A percentile compares a stretch with the other conserved stretches of the same genome.
These are phyloP conservation scores for Hypoxylon intermedium DNA, from an alignment of 495 filamentous ascomycete genomes.

Conservation along the genomic window DNA sequence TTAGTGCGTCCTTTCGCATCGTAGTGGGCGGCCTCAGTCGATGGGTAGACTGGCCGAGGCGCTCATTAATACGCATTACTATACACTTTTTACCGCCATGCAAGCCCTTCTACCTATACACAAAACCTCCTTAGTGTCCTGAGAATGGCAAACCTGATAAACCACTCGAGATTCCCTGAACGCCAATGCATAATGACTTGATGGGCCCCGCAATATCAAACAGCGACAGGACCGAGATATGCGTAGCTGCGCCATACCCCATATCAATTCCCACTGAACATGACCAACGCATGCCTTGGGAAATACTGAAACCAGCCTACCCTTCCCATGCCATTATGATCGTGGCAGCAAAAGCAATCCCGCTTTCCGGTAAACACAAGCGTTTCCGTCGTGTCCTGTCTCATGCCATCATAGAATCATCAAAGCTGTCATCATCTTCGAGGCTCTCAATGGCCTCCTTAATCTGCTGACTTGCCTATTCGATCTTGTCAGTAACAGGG, in stretches of 20 bases:
- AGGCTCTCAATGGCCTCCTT: slow-evolving; percentile 91
- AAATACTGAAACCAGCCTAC: slow-evolving; percentile 20
- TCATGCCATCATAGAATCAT: slow-evolving; percentile 66
- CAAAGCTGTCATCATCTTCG: slow-evolving; percentile 83
- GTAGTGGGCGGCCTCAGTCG: slow-evolving; percentile 2
- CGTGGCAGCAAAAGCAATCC: slow-evolving; percentile 21
- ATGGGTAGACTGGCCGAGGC: slow-evolving; percentile 6
- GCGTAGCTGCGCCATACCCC: slow-evolving; percentile 10
- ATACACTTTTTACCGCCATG: slow-evolving; percentile 38
- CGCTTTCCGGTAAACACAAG: slow-evolving; percentile 12
- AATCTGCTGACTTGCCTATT: slow-evolving; percentile 85
- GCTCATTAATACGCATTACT: slow-evolving; percentile 25
- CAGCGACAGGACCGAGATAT: slow-evolving; percentile 8
- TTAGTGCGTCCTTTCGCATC: slow-evolving; percentile 7
- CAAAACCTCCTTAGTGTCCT: slow-evolving; percentile 22
- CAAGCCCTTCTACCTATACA: slow-evolving; percentile 37
- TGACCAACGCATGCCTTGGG: slow-evolving; percentile 13
- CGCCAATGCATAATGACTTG: slow-evolving; percentile 40
- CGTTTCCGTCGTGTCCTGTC: slow-evolving; percentile 11
- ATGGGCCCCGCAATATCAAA: slow-evolving; percentile 22
- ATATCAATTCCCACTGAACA: slow-evolving; percentile 12
- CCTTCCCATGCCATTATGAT: slow-evolving; percentile 15
- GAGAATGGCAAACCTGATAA: slow-evolving; percentile 4
- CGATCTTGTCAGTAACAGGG: slow-evolving; percentile 18
- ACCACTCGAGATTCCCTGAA: slow-evolving; percentile 21